Conservation (phyloP, 306 rosid species). For the Inga oerstediana region DNA sequence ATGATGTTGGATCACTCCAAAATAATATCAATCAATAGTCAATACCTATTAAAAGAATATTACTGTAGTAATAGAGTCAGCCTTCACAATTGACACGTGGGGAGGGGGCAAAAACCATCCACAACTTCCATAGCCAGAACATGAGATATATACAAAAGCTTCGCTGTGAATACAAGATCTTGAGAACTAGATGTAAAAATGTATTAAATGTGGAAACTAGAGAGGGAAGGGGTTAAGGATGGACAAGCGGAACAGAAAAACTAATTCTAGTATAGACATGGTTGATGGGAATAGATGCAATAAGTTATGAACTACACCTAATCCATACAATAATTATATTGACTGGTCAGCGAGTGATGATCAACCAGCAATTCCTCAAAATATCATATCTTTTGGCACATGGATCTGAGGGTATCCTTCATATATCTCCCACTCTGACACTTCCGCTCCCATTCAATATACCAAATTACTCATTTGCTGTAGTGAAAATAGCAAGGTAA, state of each 20-base stretch:
- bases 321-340: constrained; percentile 13
- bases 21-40: not conserved
- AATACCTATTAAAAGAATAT: not conserved
- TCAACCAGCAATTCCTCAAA: constrained; percentile 16
- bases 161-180: constrained; percentile 10
- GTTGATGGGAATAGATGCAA: constrained; percentile 25
- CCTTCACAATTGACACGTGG: not conserved
- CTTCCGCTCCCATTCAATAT: not conserved
- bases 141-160: constrained; percentile 13
- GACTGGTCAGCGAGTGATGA: constrained; percentile 26
- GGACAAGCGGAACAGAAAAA: not conserved
- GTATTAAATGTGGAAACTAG: not conserved
- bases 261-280: constrained; percentile 27
- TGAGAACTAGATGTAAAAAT: constrained; percentile 36
- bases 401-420: constrained; percentile 24
- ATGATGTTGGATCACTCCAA: not conserved
- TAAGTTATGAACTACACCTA: constrained; percentile 31
- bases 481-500: not conserved
- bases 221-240: not conserved
- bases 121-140: not conserved
- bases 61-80: not conserved
- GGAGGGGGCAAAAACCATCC: not conserved
- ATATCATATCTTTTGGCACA: not conserved
- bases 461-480: constrained; percentile 28
- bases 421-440: constrained; percentile 10